Evolutionary conservation across 1,284 basidiomycete species (phyloP), one percentile per base, ranked within the genome.

Genomic region (Austroboletus sp.): DNA sequence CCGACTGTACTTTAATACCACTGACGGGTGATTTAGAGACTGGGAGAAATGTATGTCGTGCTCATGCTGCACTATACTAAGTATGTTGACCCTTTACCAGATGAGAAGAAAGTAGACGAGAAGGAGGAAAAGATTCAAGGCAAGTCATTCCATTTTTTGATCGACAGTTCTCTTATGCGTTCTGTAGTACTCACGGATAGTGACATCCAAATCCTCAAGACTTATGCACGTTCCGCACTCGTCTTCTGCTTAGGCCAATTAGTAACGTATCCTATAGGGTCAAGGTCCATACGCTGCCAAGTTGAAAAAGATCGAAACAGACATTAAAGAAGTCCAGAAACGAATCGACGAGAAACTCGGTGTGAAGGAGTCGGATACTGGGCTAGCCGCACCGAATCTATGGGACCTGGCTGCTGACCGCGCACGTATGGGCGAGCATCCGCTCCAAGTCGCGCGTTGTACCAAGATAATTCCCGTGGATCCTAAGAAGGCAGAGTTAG

Each of bases 171-270:
- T 16, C 47, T 48, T 30, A 50, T 51, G 58, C 23, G 65, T 11
- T 4, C 21, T 45, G 42, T 61, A 86, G 95, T 88, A 42, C 82
- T 99, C 53, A 96, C 98, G 64, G 96, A 98, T 62, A 94, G 90
- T 52, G 96, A 98, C 66, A 99, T 99, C 48, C 95, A 98, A 69
- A 95, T 99, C 52, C 80, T 99, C 56, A 97, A 98, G 74, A 99
- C 96, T 51, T 99, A 98, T 67, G 92, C 84, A 65, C 45, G 74
- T 46, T 13, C 29, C 44, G 43, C 25, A 9, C 21, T 38, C 17
- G 12, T 11, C 16, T 27, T 45, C 31, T 33, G 23, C 11, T 30
- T 21, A 13, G 25, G 23, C 19, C 16, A 8, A 37, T 29, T 17
- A 49, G 40, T 45, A 33, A 47, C 17, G 10, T 19, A 29, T 42